phyloP scores from a whole-genome alignment of 306 rosid genomes.

The Trifolium dubium region DNA sequence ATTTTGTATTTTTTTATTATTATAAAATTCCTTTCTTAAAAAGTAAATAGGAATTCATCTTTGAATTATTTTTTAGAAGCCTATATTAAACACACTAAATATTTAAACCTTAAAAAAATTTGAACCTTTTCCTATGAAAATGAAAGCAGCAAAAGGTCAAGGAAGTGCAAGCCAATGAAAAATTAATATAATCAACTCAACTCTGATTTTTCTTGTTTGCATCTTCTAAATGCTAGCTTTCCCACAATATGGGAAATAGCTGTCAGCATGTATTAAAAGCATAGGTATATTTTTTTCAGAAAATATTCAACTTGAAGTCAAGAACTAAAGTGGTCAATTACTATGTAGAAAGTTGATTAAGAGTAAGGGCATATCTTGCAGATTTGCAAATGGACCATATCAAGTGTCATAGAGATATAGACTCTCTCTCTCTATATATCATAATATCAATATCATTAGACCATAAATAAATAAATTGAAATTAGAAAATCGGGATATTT shows the following conservation, averaged over 20 bases:
- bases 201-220: neutral
- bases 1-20: no score
- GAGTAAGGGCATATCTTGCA: slow-evolving; percentile 15
- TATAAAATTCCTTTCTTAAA: no score
- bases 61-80: no score
- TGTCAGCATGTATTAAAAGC: slow-evolving; percentile 29
- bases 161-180: neutral
- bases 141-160: neutral
- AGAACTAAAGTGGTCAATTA: slow-evolving; percentile 25
- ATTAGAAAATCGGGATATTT: slow-evolving; percentile 10
- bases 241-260: slow-evolving; percentile 43
- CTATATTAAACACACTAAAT: neutral
- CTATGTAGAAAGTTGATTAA: neutral
- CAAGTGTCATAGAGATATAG: neutral
- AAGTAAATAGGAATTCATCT: no score
- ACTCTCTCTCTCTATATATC: neutral
- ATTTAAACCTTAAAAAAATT: neutral
- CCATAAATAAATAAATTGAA: neutral
- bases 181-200: slow-evolving; percentile 1
- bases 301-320: slow-evolving; percentile 19
- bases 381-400: slow-evolving; percentile 21
- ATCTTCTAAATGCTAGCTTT: slow-evolving; percentile 21
- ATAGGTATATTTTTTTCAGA: slow-evolving; percentile 12
- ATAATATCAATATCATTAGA: slow-evolving; percentile 6
- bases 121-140: neutral